These are phyloP conservation scores for Colletotrichum limetticola DNA, from an alignment of 2,329 filamentous ascomycete species.

Conservation along the genomic window DNA sequence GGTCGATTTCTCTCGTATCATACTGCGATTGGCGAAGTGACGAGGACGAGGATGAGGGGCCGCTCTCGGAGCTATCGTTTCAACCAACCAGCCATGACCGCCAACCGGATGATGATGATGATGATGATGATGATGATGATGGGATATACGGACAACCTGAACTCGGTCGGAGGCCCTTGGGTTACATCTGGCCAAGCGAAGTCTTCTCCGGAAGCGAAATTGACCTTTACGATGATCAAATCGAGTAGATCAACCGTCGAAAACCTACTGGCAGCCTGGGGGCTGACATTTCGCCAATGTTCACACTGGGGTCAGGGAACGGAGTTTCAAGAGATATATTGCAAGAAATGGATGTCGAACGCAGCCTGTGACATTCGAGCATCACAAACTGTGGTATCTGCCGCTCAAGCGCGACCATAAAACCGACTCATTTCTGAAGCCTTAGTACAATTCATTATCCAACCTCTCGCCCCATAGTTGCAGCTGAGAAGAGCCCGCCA, in stretches of 20 bases:
- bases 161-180: not conserved
- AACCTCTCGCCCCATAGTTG: not conserved
- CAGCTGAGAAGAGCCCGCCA: not conserved
- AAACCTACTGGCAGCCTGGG: not conserved
- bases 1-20: not conserved
- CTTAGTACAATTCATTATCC: constrained; percentile 17
- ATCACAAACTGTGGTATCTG: not conserved
- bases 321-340: constrained; percentile 16
- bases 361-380: constrained; percentile 30
- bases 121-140: no score
- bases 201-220: not conserved
- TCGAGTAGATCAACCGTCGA: not conserved
- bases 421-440: not conserved
- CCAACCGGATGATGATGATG: not conserved
- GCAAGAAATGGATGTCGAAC: constrained; percentile 22
- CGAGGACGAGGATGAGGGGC: not conserved
- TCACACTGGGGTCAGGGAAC: not conserved
- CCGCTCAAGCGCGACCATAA: not conserved
- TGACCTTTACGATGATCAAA: not conserved
- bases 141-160: not conserved
- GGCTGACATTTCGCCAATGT: not conserved
- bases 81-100: not conserved
- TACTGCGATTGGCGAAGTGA: not conserved
- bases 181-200: not conserved
- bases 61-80: not conserved